Percentiles rank a stretch among this genome's conserved stretches.
Evolutionary conservation across 352 stramenopile genomes (phyloP).

Genomic region (Paralagenidium karlingii): DNA sequence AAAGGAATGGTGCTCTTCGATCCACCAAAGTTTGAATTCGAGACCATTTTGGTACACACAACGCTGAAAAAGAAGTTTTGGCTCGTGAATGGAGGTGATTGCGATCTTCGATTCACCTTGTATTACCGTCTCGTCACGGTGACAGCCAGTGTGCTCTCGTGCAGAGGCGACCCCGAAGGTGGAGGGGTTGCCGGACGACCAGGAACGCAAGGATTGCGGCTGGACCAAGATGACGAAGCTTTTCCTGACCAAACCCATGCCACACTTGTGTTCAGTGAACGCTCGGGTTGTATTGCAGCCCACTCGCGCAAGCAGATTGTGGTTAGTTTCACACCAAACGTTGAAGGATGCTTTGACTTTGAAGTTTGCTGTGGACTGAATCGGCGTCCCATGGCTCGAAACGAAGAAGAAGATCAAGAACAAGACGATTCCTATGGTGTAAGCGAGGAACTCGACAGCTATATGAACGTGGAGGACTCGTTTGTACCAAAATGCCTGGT

Average conservation of each 20-base stretch:
- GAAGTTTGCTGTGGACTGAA: conserved; percentile 11
- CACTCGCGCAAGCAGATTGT: conserved; percentile 67
- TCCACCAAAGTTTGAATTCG: conserved; percentile 45
- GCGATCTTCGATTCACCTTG: conserved; percentile 45
- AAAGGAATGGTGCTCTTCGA: conserved; percentile 70
- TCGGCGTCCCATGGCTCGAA: conserved; percentile 9
- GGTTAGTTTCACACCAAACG: conserved; percentile 7
- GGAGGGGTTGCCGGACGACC: background rate
- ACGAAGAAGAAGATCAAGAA: conserved; percentile 13
- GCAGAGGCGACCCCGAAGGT: too few relatives aligned
- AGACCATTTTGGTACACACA: conserved; percentile 80
- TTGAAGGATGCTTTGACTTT: background rate
- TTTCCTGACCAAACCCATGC: background rate
- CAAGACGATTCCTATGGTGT: background rate
- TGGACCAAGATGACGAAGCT: conserved; percentile 5
- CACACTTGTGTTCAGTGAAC: conserved; percentile 43
- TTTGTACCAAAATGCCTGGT: too few relatives aligned
- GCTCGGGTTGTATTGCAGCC: conserved; percentile 45
- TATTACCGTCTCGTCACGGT: conserved; percentile 10
- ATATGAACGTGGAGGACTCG: too few relatives aligned
- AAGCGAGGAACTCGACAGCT: too few relatives aligned
- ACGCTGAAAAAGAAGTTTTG: conserved; percentile 40
- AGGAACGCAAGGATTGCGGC: background rate
- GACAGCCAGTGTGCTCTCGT: too few relatives aligned
- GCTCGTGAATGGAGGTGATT: conserved; percentile 72